Evolutionary conservation across 1,284 basidiomycete species (phyloP).

Genomic region (Heterobasidion irregulare): DNA sequence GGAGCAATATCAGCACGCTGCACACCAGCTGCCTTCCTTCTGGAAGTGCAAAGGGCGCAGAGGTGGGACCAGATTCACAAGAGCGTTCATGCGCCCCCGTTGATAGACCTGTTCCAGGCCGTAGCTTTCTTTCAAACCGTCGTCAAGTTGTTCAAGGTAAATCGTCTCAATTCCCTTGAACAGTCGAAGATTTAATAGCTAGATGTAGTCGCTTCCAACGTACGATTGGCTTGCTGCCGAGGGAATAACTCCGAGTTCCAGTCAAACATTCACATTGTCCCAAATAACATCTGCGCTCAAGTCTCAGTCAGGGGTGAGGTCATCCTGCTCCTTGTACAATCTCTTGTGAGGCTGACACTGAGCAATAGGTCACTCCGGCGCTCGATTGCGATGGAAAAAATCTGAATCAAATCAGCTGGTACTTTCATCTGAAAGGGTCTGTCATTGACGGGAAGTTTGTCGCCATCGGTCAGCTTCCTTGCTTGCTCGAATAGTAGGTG

Average conservation of each 20-base stretch:
- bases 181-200: background rate
- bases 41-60: slow-evolving; percentile 49
- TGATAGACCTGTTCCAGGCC: slow-evolving; percentile 29
- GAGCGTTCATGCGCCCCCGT: background rate
- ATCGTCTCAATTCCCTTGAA: background rate
- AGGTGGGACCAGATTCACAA: slow-evolving; percentile 26
- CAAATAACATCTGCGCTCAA: slow-evolving; percentile 50
- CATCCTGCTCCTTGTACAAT: no score
- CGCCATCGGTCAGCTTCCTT: slow-evolving; percentile 39
- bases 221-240: slow-evolving; percentile 62
- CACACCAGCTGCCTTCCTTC: slow-evolving; percentile 47
- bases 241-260: slow-evolving; percentile 61
- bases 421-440: slow-evolving; percentile 62
- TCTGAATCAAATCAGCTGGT: slow-evolving; percentile 54
- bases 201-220: slow-evolving; percentile 51
- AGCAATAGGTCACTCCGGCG: slow-evolving; percentile 36
- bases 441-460: slow-evolving; percentile 57
- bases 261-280: slow-evolving; percentile 49
- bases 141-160: slow-evolving; percentile 55
- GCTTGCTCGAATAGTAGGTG: background rate
- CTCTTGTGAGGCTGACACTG: background rate
- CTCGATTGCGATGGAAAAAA: slow-evolving; percentile 42
- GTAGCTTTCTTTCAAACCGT: slow-evolving; percentile 67
- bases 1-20: slow-evolving; percentile 41
- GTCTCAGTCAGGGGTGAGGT: slow-evolving; percentile 33